These are phyloP conservation scores for Saitozyma sp. DNA, from an alignment of 768 basidiomycete genomes.

Conservation along the genomic window DNA sequence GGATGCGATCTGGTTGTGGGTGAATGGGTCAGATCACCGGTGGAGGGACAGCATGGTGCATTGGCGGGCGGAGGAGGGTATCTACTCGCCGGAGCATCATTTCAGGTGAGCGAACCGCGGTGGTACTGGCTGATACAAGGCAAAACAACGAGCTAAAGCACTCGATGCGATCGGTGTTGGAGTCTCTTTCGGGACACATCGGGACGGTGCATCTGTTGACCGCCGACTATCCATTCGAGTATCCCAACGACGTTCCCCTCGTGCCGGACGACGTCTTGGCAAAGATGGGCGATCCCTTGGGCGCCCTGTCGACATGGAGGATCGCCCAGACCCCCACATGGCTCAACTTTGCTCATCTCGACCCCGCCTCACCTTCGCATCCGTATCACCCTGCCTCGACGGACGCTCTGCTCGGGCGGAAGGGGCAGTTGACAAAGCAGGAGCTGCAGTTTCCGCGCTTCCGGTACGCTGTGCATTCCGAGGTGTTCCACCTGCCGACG, in stretches of 20 bases:
- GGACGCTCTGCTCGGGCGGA: conserved; percentile 1
- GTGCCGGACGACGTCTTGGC: conserved; percentile 12
- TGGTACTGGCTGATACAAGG: conserved; percentile 11
- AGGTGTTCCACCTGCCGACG: conserved; percentile 46
- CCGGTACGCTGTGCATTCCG: conserved; percentile 42
- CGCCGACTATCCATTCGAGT: conserved; percentile 30
- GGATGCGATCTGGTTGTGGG: conserved; percentile 49
- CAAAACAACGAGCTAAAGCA: conserved; percentile 48
- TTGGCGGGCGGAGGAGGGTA: conserved; percentile 21
- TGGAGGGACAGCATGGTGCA: conserved; percentile 41
- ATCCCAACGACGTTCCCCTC: conserved; percentile 28
- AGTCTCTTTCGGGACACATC: conserved; percentile 38
- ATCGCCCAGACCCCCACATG: conserved; percentile 45
- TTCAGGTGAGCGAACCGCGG: conserved; percentile 32
- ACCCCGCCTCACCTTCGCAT: conserved; percentile 32
- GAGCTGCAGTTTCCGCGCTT: conserved; percentile 26
- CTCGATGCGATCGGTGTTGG: conserved; percentile 48
- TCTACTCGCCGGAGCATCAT: conserved; percentile 46
- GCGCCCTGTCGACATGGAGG: conserved; percentile 25
- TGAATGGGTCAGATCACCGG: conserved; percentile 45
- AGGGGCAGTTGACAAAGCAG: background rate
- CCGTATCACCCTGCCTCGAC: conserved; percentile 37
- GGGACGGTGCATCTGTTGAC: conserved; percentile 43
- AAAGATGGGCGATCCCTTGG: background rate
- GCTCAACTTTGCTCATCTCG: conserved; percentile 40